Percentiles rank a stretch among this genome's conserved stretches.
Conservation (phyloP, 768 basidiomycete genomes). For the Lactarius sanguifluus region DNA sequence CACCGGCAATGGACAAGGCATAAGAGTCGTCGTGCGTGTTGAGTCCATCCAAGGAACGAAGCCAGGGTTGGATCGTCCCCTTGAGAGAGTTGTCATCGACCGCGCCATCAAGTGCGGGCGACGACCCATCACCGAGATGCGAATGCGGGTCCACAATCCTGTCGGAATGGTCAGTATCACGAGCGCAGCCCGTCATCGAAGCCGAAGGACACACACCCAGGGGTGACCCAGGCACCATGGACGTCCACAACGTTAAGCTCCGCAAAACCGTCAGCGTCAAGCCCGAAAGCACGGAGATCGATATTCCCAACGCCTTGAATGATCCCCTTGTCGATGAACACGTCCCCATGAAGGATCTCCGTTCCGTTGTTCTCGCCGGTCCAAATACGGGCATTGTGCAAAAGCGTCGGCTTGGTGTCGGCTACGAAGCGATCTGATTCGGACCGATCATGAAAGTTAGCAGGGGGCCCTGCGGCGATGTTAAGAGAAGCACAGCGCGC, state of each 20-base stretch:
- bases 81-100: slow-evolving; percentile 47
- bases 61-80: slow-evolving; percentile 58
- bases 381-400: slow-evolving; percentile 82
- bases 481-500: slow-evolving; percentile 44
- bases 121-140: slow-evolving; percentile 43
- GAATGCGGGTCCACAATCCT: slow-evolving; percentile 50
- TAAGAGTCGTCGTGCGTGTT: slow-evolving; percentile 84
- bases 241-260: slow-evolving; percentile 54
- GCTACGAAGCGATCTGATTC: slow-evolving; percentile 65
- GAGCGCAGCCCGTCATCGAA: not conserved
- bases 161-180: slow-evolving; percentile 1
- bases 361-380: slow-evolving; percentile 71
- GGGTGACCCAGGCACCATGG: slow-evolving; percentile 73
- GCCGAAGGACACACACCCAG: slow-evolving; percentile 44
- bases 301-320: slow-evolving; percentile 55
- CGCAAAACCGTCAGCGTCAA: slow-evolving; percentile 28
- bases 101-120: slow-evolving; percentile 35
- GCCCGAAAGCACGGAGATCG: slow-evolving; percentile 35
- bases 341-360: slow-evolving; percentile 60
- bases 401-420: slow-evolving; percentile 61
- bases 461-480: slow-evolving; percentile 44
- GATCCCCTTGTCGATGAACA: slow-evolving; percentile 69
- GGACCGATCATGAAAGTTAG: slow-evolving; percentile 48
- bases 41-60: slow-evolving; percentile 73
- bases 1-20: slow-evolving; percentile 68